Percentiles rank a stretch among this genome's conserved stretches.
These are phyloP conservation scores for Benincasa hispida DNA, from an alignment of 306 rosid species.

Conservation along the genomic window DNA sequence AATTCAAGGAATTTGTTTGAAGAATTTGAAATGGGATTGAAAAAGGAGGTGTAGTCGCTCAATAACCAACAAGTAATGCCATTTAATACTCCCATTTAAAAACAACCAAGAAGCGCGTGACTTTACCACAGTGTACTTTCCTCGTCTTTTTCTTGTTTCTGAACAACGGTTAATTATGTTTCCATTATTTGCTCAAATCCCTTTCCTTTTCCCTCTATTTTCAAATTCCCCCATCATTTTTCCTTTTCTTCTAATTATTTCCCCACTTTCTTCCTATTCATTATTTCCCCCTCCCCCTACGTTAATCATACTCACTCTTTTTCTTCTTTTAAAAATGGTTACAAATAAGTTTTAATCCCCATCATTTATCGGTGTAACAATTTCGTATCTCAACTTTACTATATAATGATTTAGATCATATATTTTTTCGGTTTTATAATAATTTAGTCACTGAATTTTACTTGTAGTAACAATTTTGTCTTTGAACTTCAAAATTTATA, in stretches of 20 bases:
- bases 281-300: background rate
- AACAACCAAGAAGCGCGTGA: constrained; percentile 2
- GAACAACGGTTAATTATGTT: background rate
- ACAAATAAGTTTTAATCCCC: too few relatives aligned
- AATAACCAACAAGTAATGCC: too few relatives aligned
- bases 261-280: background rate
- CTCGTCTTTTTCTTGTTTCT: background rate
- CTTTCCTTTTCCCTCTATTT: background rate
- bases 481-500: too few relatives aligned
- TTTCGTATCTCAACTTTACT: too few relatives aligned
- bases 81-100: background rate
- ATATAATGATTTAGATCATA: too few relatives aligned
- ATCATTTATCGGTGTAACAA: too few relatives aligned
- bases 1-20: too few relatives aligned
- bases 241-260: background rate
- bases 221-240: background rate
- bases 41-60: background rate
- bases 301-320: background rate
- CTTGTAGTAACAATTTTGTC: too few relatives aligned
- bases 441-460: too few relatives aligned
- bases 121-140: background rate
- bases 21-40: background rate
- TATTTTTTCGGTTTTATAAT: too few relatives aligned
- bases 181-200: background rate
- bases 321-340: too few relatives aligned